Percentiles rank a stretch among this genome's conserved stretches.
phyloP scores from a whole-genome alignment of 2,329 filamentous ascomycete species.

The Phyllosticta citriasiana region DNA sequence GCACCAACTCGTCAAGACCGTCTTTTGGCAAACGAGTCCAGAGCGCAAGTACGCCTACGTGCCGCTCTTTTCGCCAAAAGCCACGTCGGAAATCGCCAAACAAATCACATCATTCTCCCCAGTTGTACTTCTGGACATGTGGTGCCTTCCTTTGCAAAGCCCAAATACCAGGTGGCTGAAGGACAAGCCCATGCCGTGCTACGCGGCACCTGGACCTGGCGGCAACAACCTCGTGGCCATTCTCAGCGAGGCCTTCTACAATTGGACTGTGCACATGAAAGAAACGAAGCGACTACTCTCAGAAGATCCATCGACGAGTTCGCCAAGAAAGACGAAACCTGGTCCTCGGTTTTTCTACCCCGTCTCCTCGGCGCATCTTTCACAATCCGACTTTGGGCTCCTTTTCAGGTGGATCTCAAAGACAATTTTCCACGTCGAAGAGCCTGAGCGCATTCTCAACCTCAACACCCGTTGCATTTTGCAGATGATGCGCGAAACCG shows the following conservation, averaged over 20 bases:
- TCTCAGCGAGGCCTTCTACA: slow-evolving; percentile 67
- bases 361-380: slow-evolving; percentile 63
- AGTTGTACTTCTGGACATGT: slow-evolving; percentile 66
- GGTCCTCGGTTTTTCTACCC: slow-evolving; percentile 66
- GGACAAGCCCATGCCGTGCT: slow-evolving; percentile 63
- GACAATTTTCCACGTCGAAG: slow-evolving; percentile 45
- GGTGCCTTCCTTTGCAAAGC: slow-evolving; percentile 63
- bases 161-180: slow-evolving; percentile 54
- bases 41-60: slow-evolving; percentile 35
- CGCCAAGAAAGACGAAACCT: slow-evolving; percentile 27
- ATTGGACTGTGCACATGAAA: slow-evolving; percentile 65
- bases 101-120: slow-evolving; percentile 62
- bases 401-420: slow-evolving; percentile 61
- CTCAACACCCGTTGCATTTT: slow-evolving; percentile 75
- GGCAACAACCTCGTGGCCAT: slow-evolving; percentile 56
- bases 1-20: slow-evolving; percentile 68
- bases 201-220: slow-evolving; percentile 39
- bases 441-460: slow-evolving; percentile 70
- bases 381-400: slow-evolving; percentile 73
- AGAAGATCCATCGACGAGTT: slow-evolving; percentile 39
- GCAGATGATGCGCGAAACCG: slow-evolving; percentile 50
- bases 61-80: slow-evolving; percentile 52
- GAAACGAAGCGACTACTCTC: slow-evolving; percentile 58
- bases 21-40: slow-evolving; percentile 54
- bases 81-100: slow-evolving; percentile 44